Percentiles rank a stretch among this genome's conserved stretches.
These are phyloP conservation scores for Boletus sp. DNA, from an alignment of 1,284 basidiomycete species.

Conservation along the genomic window DNA sequence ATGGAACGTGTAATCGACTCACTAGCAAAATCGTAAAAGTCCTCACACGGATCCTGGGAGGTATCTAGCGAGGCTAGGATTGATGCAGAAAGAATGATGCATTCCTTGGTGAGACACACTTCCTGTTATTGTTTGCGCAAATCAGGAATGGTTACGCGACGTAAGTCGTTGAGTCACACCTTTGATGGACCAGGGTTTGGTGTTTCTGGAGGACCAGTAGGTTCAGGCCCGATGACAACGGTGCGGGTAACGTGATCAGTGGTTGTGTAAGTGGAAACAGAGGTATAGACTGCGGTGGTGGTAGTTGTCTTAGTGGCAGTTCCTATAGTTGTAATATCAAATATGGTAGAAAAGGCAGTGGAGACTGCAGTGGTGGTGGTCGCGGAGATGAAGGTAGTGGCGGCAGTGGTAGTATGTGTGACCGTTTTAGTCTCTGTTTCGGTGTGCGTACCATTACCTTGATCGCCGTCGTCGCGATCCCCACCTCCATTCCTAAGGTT, in stretches of 20 bases:
- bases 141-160: background rate
- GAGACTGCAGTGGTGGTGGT: constrained; percentile 37
- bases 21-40: constrained; percentile 93
- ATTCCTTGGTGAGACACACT: constrained; percentile 75
- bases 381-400: constrained; percentile 31
- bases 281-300: constrained; percentile 36
- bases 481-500: constrained; percentile 44
- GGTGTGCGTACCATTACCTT: constrained; percentile 37
- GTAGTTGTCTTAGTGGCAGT: constrained; percentile 36
- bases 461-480: constrained; percentile 25
- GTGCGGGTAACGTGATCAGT: constrained; percentile 33
- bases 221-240: constrained; percentile 33
- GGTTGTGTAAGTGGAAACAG: constrained; percentile 35
- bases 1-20: constrained; percentile 30
- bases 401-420: constrained; percentile 31
- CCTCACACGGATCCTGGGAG: constrained; percentile 87
- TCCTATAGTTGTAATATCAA: constrained; percentile 32
- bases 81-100: constrained; percentile 79
- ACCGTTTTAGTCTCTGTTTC: constrained; percentile 31
- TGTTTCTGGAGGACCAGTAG: constrained; percentile 31
- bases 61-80: constrained; percentile 82
- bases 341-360: constrained; percentile 32
- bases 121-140: constrained; percentile 36
- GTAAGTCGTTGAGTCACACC: constrained; percentile 11
- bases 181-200: constrained; percentile 28